Base-by-base conservation (phyloP, 2,329 filamentous ascomycete genomes). In the Penicillium sp. region DNA sequence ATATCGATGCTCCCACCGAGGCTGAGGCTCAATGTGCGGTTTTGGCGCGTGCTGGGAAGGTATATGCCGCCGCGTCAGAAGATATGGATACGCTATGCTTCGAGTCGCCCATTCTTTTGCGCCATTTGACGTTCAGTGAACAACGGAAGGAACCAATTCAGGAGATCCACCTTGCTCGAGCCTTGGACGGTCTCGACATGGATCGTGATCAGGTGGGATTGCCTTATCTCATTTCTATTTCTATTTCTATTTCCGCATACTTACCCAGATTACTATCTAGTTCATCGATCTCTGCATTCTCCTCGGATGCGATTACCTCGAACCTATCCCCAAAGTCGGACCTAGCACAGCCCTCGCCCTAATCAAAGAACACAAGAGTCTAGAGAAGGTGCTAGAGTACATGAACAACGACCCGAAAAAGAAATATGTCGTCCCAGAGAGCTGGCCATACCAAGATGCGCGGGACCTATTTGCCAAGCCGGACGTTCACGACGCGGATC, bases 41-140 rank as follows among this genome's bases (percentile, higher is more conserved):
- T 33, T 80, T 99, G 55, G 94, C 94, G 1, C 82, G 88, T 55
- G 92, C 90, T 4, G 93, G 91, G 30, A 97, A 97, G 76, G 94
- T 99, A 45, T 99, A 95, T 70, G 94, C 92, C 3, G 94, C 94
- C 17, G 94, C 94, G 2, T 96, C 90, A 59, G 94, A 99, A 75
- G 94, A 99, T 75, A 99, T 99, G 94, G 94, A 99, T 69, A 99
- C 94, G 0, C 78, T 99, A 49, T 97, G 93, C 67, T 99, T 99
- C 73, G 86, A 97, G 66, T 83, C 92, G 45, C 94, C 94, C 0
- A 92, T 99, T 52, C 78, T 99, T 40, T 78, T 99, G 58, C 84
- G 94, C 43, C 92, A 99, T 75, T 82, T 99, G 58, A 99, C 94
- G 2, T 97, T 97, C 72, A 95, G 91, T 68, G 94, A 99, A 78